Base-by-base conservation (phyloP, 2,329 filamentous ascomycete genomes). In the Microdochium trichocladiopsis region DNA sequence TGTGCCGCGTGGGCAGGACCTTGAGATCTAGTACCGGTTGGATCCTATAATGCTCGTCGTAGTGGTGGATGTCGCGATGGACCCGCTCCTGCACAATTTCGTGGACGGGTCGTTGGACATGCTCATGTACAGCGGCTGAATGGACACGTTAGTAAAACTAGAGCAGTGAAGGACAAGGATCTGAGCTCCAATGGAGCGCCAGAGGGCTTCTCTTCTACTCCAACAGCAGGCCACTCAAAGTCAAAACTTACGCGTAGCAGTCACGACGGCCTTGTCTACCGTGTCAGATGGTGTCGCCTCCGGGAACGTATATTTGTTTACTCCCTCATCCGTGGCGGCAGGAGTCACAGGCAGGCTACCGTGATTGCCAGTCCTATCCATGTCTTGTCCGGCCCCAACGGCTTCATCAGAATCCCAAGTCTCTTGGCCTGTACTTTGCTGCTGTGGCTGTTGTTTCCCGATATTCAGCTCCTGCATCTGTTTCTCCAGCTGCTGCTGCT, bases 11-110 rank as follows among this genome's bases (percentile, higher is more conserved):
- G 4, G 67, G 65, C 18, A 66, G 57, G 8, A 69, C 52, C 52
- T 69, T 63, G 12, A 66, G 50, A 2, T 65, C 66, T 25, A 58
- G 59, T 47, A 70, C 56, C 2, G 67, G 68, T 37, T 66, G 66
- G 2, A 65, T 57, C 22, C 60, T 59, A 25, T 64, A 64, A 50
- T 64, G 65, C 36, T 66, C 60, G 48, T 69, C 63, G 52, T 70
- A 59, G 9, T 60, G 57, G 48, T 70, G 67, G 51, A 67, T 65
- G 6, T 69, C 64, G n/a, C 67, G 64, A 12, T 63, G 52, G 48
- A 68, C 61, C 25, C 60, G 56, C 51, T 68, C 61, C 52, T 67
- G 53, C 8, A 57, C 49, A 18, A 68, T 58, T 49, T 65, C 61
- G 59, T 65, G 57, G 10, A 60, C 43, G 3, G 61, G 50, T 41